These are phyloP conservation scores for Lavandula angustifolia DNA, from an alignment of 257 asterid species.

Conservation along the genomic window DNA sequence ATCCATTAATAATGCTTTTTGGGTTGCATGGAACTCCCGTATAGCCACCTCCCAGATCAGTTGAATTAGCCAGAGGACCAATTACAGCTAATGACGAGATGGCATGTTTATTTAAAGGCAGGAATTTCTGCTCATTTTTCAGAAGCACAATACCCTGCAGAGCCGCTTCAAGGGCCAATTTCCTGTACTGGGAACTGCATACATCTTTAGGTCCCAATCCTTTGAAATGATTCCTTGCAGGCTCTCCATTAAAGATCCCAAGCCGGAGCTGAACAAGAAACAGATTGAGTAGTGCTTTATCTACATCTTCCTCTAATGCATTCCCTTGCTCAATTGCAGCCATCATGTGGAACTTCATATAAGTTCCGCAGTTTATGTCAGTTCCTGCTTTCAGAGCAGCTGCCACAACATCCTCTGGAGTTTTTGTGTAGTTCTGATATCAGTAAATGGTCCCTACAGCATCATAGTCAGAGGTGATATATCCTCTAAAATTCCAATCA, in stretches of 20 bases:
- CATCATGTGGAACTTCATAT: conserved; percentile 73
- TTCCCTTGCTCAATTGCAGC: conserved; percentile 69
- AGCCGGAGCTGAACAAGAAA: conserved; percentile 79
- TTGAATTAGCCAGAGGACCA: conserved; percentile 81
- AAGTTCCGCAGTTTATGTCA: conserved; percentile 89
- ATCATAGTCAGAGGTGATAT: conserved; percentile 89
- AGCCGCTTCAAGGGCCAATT: conserved; percentile 83
- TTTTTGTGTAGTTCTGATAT: conserved; percentile 62
- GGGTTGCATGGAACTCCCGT: conserved; percentile 84
- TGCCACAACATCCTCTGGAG: conserved; percentile 83
- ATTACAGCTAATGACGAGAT: conserved; percentile 72
- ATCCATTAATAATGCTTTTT: conserved; percentile 58
- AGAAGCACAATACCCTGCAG: conserved; percentile 90
- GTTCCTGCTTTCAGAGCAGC: conserved; percentile 92
- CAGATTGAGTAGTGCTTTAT: conserved; percentile 69
- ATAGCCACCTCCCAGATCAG: conserved; percentile 74
- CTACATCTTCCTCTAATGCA: conserved; percentile 71
- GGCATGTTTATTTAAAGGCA: conserved; percentile 55
- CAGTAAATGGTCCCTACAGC: conserved; percentile 88
- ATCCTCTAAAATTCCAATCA: conserved; percentile 86
- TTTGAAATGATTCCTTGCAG: conserved; percentile 40
- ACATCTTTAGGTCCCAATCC: conserved; percentile 58
- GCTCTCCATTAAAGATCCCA: conserved; percentile 76
- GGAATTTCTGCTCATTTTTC: conserved; percentile 60
- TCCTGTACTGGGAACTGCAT: conserved; percentile 57